Base-by-base conservation (phyloP, 108 stramenopile genomes). In the Mediolabrus comicus region DNA sequence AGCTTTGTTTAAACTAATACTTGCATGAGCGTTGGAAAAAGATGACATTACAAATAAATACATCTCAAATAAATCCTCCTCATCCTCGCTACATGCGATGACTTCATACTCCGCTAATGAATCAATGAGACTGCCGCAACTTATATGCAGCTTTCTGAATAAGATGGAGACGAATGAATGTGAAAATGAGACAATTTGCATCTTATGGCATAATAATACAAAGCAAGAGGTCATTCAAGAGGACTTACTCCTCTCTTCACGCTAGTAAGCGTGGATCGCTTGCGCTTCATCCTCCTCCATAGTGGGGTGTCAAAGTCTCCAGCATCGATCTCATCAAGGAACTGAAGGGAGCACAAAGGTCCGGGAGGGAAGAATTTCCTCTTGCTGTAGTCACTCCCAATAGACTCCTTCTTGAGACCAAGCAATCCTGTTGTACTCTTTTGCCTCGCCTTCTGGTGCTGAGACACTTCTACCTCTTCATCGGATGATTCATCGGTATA, bases 291-390 rank as follows among this genome's bases (percentile, higher is more conserved):
- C 8, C 68, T 17, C 36, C 68, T 41, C 68, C 68, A 69, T 0
- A 69, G 27, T 17, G 68, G 68, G 0, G 57, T 69, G 14, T 69
- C 57, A 29, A 69, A 69, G 4, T 58, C 68, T 2, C 41, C 16
- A 4, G 43, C 46, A 33, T 69, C 68, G 13, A 69, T 69, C 58
- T 69, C 68, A 10, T 59, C 56, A 13, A 69, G 39, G 41, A 58
- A 58, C 41, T 69, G 68, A 34, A 69, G 29, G 9, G 68, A 69
- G 54, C 68, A 69, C 22, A 69, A 30, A 35, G 60, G 60, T 6
- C 68, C 68, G 36, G 68, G 68, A 9, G 57, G 57, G 41, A 59
- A 69, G 57, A 69, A 59, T 28, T 57, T 69, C 56, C 55, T 68
- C 58, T 69, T 69, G 7, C 32, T 46, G 0, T 27, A 11, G 29